Percentiles rank a stretch among this genome's conserved stretches.
Conservation (phyloP, 768 basidiomycete genomes). For the Auricularia heimuer region DNA sequence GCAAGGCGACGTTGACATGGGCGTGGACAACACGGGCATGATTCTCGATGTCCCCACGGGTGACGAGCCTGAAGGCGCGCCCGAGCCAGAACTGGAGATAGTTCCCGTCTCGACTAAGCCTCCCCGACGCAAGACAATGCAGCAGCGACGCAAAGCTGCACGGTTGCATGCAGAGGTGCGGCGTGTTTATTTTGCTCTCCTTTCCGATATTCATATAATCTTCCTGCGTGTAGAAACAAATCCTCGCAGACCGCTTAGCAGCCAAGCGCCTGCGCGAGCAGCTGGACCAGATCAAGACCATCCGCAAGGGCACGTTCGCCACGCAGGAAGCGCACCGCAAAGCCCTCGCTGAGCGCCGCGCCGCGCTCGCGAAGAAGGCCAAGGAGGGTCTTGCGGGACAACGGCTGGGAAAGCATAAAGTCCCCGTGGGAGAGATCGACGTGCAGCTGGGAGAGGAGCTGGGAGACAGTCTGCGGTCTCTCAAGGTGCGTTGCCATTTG, state of each 20-base stretch:
- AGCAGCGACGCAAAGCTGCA: constrained; percentile 60
- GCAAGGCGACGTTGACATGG: constrained; percentile 31
- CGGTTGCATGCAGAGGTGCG: constrained; percentile 55
- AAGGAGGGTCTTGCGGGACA: constrained; percentile 58
- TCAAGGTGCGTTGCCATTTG: constrained; percentile 54
- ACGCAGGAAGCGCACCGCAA: constrained; percentile 29
- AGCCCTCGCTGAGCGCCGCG: constrained; percentile 25
- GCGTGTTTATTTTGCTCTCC: not conserved
- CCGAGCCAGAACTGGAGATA: constrained; percentile 15
- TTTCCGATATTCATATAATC: no score
- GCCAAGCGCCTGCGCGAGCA: constrained; percentile 52
- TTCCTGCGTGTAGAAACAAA: constrained; percentile 42
- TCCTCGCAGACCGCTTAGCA: constrained; percentile 46
- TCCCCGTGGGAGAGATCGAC: constrained; percentile 57
- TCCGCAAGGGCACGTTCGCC: constrained; percentile 35
- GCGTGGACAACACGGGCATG: constrained; percentile 49
- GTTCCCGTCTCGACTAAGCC: constrained; percentile 11
- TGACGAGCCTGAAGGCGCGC: constrained; percentile 13
- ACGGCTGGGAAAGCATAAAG: constrained; percentile 70
- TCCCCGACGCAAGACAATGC: constrained; percentile 41
- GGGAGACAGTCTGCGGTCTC: constrained; percentile 67
- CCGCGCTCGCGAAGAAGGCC: constrained; percentile 38
- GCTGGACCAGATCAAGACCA: constrained; percentile 42
- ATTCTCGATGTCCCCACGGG: constrained; percentile 36
- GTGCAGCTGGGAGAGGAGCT: constrained; percentile 90